These are phyloP conservation scores for Aristolochia californica DNA, from an alignment of 164 flowering plant species.

Conservation along the genomic window DNA sequence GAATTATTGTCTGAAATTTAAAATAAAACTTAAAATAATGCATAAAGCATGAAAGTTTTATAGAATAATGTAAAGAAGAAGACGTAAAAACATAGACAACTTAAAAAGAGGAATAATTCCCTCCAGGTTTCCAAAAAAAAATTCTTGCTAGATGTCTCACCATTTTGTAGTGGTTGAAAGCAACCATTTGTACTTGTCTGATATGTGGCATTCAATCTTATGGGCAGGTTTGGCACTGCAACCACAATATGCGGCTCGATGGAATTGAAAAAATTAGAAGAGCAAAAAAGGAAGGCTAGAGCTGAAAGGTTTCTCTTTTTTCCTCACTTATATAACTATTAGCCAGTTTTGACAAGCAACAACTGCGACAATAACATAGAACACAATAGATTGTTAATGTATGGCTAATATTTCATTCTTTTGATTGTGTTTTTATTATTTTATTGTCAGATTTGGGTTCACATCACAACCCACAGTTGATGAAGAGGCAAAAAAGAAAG, in stretches of 20 bases:
- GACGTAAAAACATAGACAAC: background rate
- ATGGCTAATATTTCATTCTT: background rate
- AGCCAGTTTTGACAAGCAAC: background rate
- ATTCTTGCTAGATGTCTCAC: background rate
- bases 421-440: background rate
- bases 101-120: background rate
- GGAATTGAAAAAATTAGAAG: slow-evolving; percentile 44
- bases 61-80: too few relatives aligned
- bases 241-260: slow-evolving; percentile 30
- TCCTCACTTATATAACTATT: background rate
- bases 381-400: background rate
- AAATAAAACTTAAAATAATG: too few relatives aligned
- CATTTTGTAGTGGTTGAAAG: background rate
- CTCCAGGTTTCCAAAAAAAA: background rate
- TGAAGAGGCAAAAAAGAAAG: slow-evolving; percentile 86
- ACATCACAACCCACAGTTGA: slow-evolving; percentile 28
- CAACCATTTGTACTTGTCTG: background rate
- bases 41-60: too few relatives aligned
- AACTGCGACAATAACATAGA: background rate
- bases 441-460: slow-evolving; percentile 58
- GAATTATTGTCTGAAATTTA: too few relatives aligned
- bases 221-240: slow-evolving; percentile 66
- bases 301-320: slow-evolving; percentile 68
- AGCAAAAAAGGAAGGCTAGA: slow-evolving; percentile 82
- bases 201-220: background rate